Conservation (phyloP, 2,329 filamentous ascomycete genomes). For the Talaromyces piceae region DNA sequence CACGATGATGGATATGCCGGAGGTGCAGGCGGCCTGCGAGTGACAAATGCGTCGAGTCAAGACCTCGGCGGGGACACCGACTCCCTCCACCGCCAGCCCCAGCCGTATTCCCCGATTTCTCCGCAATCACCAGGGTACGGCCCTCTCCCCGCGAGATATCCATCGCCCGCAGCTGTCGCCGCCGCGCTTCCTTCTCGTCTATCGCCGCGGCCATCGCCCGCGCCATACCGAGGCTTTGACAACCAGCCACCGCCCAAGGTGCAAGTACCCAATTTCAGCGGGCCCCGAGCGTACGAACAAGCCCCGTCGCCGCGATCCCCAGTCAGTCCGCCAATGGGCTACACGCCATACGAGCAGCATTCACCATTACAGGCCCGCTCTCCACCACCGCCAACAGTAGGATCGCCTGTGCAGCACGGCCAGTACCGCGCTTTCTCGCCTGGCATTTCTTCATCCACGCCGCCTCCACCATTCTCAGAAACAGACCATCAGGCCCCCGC, state of each 20-base stretch:
- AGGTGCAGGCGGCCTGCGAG: neutral
- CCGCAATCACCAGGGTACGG: constrained; percentile 4
- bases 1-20: constrained; percentile 7
- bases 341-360: constrained; percentile 7
- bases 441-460: constrained; percentile 1
- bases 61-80: constrained; percentile 1
- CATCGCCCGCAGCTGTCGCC: neutral
- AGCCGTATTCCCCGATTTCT: constrained; percentile 5
- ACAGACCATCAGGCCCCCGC: neutral
- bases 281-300: constrained; percentile 6
- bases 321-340: constrained; percentile 8
- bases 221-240: constrained; percentile 10
- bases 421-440: constrained; percentile 5
- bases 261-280: constrained; percentile 8
- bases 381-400: constrained; percentile 2
- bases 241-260: constrained; percentile 8
- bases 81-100: constrained; percentile 5
- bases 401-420: neutral
- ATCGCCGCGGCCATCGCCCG: constrained; percentile 4
- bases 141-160: neutral
- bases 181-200: neutral
- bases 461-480: constrained; percentile 3
- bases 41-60: neutral
- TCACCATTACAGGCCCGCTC: constrained; percentile 3
- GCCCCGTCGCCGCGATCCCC: constrained; percentile 5